These are phyloP conservation scores for Phlebopus sp. DNA, from an alignment of 1,284 basidiomycete genomes.

Conservation along the genomic window DNA sequence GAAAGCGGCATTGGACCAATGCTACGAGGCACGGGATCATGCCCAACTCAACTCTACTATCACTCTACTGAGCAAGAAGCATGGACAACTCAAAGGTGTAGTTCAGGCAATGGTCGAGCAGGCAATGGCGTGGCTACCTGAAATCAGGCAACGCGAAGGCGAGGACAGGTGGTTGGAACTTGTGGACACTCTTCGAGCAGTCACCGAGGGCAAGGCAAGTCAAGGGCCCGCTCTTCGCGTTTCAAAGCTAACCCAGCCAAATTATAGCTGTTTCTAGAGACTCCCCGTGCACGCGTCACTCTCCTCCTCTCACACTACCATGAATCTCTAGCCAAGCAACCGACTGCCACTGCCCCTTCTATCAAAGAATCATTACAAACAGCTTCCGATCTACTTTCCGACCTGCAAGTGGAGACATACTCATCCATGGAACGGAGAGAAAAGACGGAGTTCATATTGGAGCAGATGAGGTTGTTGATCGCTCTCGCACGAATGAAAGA, in stretches of 20 bases:
- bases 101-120: slow-evolving; percentile 90
- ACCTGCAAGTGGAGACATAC: slow-evolving; percentile 98
- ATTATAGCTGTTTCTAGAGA: slow-evolving; percentile 91
- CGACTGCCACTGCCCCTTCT: slow-evolving; percentile 43
- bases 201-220: slow-evolving; percentile 93
- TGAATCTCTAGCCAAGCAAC: slow-evolving; percentile 57
- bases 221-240: neutral
- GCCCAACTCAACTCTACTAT: slow-evolving; percentile 73
- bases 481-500: slow-evolving; percentile 73
- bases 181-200: slow-evolving; percentile 84
- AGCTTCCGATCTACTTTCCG: slow-evolving; percentile 88
- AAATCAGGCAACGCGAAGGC: slow-evolving; percentile 67
- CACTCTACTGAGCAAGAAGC: slow-evolving; percentile 85
- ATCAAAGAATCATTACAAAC: slow-evolving; percentile 70
- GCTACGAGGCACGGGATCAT: slow-evolving; percentile 72
- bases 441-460: slow-evolving; percentile 97
- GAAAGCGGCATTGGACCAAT: slow-evolving; percentile 68
- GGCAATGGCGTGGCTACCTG: slow-evolving; percentile 76
- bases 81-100: slow-evolving; percentile 92
- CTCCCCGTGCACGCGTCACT: slow-evolving; percentile 92
- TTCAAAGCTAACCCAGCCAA: slow-evolving; percentile 2
- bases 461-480: slow-evolving; percentile 92
- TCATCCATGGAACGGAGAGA: slow-evolving; percentile 97
- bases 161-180: slow-evolving; percentile 81
- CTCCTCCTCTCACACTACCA: slow-evolving; percentile 81